Evolutionary conservation across 305 asterid species (phyloP), one percentile per base, ranked within the genome.

Genomic region (Fraxinus baroniana): DNA sequence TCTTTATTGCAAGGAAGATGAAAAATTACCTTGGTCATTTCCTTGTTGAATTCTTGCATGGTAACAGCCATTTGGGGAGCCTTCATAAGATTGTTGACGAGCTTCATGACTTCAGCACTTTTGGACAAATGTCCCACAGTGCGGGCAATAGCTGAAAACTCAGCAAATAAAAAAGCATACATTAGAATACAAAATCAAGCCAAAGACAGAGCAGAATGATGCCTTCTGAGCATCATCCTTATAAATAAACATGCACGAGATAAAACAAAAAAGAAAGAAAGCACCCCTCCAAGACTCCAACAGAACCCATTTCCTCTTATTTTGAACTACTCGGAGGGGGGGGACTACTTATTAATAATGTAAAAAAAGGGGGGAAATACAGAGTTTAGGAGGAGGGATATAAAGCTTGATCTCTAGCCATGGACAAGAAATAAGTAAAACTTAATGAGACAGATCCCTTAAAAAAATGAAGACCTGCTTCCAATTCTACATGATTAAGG

Each of bases 91-190:
- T 94, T 91, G 86, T 96, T 94, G 83, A 94, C 98, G 84, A 94
- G 89, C 92, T 93, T 94, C 98, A 94, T 96, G 79, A 96, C 99
- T 83, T 96, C 99, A 72, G 99, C 97, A 88, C 98, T 96, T 90
- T 94, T 94, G 1, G 98, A 92, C 86, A 94, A 78, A 87, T 96
- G 99, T 79, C 98, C 98, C 85, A 94, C 97, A 6, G 99, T 94
- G 44, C 98, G 93, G 57, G 99, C 95, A 83, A 95, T 85, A 75
- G 99, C 98, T 95, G 87, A 84, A 83, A 72, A 87, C 81, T 71
- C 32, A 1, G 26, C 26, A 20, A 20, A 62, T 81, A 10, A 77
- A 64, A 7, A 22, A 8, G 3, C 15, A 15, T 12, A 26, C 5
- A 13, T 68, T 28, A 26, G 15, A 68, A 68, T 24, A 28, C 33